Base-by-base conservation (phyloP, 2,329 filamentous ascomycete species). In the Calycina marina region DNA sequence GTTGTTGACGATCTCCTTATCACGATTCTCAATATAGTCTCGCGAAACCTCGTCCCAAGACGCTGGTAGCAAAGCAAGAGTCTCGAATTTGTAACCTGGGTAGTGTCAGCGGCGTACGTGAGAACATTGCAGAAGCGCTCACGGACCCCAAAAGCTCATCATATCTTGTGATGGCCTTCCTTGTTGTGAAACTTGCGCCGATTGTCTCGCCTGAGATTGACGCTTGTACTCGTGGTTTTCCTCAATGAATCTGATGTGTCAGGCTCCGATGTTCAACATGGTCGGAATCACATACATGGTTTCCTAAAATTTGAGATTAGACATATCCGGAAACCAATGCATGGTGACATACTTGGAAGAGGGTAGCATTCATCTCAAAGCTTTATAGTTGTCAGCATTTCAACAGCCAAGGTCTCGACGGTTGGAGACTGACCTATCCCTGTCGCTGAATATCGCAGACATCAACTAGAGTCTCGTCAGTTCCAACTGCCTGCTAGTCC, bases 321-420 rank as follows among this genome's bases (percentile, higher is more conserved):
- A 39, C 31, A 6, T 18, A 15, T 14, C 12, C 11, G 8, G 6
- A 18, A 11, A 14, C 15, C 4, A 15, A 28, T 31, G 8, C 25
- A 34, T 35, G 34, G 30, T n/a, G 33, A 31, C 43, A 36, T 58
- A 90, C 86, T 63, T 96, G 79, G 50, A 85, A 90, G 31, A 76
- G 64, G 2, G 88, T 94, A 30, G 84, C 88, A 53, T 94, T 93
- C 85, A 98, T 93, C 54, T 92, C 81, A 49, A 93, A 96, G 30
- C 81, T 85, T 48, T 32, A 25, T 36, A 44, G 25, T n/a, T n/a
- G n/a, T n/a, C 20, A n/a, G 3, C 8, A 22, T n/a, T 25, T 25
- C 17, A 27, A 38, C 30, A 37, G 31, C 18, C n/a, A 27, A 17
- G 25, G 14, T n/a, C 6, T 1, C n/a, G 22, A 12, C 4, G 22